Evolutionary conservation across 345 rosid genomes (phyloP).

Genomic region (Gossypium australe): DNA sequence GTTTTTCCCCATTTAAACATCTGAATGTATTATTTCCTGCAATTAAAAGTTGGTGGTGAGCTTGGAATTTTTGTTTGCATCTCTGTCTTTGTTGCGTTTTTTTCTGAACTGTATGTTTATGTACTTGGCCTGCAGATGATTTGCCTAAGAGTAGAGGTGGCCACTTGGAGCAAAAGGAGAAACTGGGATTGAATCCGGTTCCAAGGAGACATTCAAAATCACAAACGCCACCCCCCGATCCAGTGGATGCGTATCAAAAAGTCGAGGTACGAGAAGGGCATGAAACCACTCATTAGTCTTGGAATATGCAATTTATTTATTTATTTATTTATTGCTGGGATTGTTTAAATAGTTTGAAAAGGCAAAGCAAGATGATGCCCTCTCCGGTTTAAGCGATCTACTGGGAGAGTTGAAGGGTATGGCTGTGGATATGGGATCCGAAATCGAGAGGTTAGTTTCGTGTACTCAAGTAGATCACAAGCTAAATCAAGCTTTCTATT

Average conservation of each 20-base stretch:
- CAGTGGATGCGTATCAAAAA: conserved; percentile 62
- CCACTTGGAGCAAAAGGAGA: conserved; percentile 80
- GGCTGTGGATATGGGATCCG: conserved; percentile 88
- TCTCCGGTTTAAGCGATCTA: conserved; percentile 60
- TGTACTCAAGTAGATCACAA: neutral
- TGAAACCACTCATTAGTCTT: neutral
- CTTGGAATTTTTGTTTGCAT: neutral
- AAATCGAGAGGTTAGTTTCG: conserved; percentile 60
- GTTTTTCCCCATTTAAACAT: neutral
- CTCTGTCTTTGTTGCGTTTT: neutral
- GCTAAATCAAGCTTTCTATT: no score
- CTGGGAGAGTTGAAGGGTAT: conserved; percentile 72
- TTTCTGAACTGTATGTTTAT: neutral
- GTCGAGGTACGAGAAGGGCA: conserved; percentile 54
- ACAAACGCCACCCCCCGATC: conserved; percentile 43
- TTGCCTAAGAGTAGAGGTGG: conserved; percentile 48
- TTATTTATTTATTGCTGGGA: neutral
- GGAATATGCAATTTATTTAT: conserved; percentile 1
- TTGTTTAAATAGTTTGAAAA: conserved; percentile 55
- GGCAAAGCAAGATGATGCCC: conserved; percentile 76
- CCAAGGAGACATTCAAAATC: conserved; percentile 38
- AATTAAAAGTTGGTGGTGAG: neutral
- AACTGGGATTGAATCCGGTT: conserved; percentile 62
- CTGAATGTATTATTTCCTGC: neutral
- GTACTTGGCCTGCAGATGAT: conserved; percentile 43